These are phyloP conservation scores for Ganoderma sp. DNA, from an alignment of 1,284 basidiomycete genomes.

Conservation along the genomic window DNA sequence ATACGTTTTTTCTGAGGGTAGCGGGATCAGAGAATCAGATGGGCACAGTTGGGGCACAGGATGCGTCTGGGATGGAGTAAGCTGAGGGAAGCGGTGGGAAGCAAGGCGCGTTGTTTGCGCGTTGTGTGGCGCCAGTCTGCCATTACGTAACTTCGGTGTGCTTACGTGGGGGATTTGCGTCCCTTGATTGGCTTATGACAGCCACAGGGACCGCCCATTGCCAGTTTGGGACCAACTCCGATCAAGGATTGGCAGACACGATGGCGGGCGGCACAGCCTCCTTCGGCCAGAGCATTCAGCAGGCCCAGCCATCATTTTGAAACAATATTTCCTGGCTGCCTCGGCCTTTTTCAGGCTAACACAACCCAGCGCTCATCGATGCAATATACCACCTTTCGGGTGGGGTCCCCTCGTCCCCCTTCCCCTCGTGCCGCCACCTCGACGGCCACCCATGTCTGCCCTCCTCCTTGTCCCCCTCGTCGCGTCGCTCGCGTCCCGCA, in stretches of 20 bases:
- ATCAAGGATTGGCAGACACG: background rate
- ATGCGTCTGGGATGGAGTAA: conserved; percentile 4
- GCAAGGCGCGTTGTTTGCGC: conserved; percentile 22
- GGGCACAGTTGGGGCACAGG: background rate
- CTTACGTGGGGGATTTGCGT: background rate
- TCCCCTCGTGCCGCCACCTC: conserved; percentile 1
- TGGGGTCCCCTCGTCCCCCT: background rate
- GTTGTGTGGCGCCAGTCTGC: conserved; percentile 19
- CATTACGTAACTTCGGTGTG: conserved; percentile 12
- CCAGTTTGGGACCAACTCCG: background rate
- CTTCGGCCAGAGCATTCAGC: background rate
- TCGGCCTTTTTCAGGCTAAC: background rate
- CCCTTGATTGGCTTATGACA: background rate
- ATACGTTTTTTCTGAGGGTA: background rate
- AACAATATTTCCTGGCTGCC: background rate
- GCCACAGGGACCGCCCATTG: background rate
- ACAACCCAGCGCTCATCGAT: conserved; percentile 12
- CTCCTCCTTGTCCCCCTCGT: conserved; percentile 12
- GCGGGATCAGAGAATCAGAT: background rate
- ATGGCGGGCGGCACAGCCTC: background rate
- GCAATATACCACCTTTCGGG: background rate
- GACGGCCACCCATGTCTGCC: conserved; percentile 14
- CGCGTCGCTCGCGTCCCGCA: background rate
- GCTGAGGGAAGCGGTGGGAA: background rate
- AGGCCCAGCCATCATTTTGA: background rate